Percentiles rank a stretch among this genome's conserved stretches.
phyloP scores from a whole-genome alignment of 805 yeast genomes.

The Lachancea sp. region DNA sequence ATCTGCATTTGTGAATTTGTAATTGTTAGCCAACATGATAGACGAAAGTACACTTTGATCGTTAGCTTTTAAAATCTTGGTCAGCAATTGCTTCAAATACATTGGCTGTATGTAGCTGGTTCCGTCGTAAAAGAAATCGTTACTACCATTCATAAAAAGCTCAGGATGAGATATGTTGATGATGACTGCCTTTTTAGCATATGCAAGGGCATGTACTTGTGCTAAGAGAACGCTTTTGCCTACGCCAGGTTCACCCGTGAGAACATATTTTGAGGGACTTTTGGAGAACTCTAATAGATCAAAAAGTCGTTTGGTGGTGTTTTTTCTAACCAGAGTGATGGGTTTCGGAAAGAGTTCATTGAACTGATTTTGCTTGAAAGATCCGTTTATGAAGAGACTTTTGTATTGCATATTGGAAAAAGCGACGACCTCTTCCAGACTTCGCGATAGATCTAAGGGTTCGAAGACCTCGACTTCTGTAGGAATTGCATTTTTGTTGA shows the following conservation, averaged over 20 bases:
- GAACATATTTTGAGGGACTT: slow-evolving; percentile 38
- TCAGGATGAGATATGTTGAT: slow-evolving; percentile 61
- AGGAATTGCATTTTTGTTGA: slow-evolving; percentile 25
- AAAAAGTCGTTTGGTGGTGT: slow-evolving; percentile 38
- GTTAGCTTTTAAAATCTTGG: slow-evolving; percentile 46
- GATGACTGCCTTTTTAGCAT: slow-evolving; percentile 49
- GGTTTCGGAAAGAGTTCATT: slow-evolving; percentile 61
- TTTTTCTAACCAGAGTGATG: slow-evolving; percentile 48
- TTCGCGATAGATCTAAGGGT: slow-evolving; percentile 11
- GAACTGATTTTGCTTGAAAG: slow-evolving; percentile 62
- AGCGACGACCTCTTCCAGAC: slow-evolving; percentile 31
- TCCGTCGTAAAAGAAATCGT: slow-evolving; percentile 55
- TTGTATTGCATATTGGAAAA: slow-evolving; percentile 40
- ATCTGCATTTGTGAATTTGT: slow-evolving; percentile 31
- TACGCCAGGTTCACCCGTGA: slow-evolving; percentile 67
- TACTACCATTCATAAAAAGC: slow-evolving; percentile 61
- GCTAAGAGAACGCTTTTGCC: slow-evolving; percentile 74
- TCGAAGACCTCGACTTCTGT: slow-evolving; percentile 21
- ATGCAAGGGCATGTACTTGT: slow-evolving; percentile 39
- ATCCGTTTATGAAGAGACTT: slow-evolving; percentile 47
- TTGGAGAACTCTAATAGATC: slow-evolving; percentile 37
- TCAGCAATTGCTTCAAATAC: slow-evolving; percentile 56
- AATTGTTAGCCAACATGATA: slow-evolving; percentile 32
- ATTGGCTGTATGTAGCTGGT: slow-evolving; percentile 68
- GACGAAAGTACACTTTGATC: slow-evolving; percentile 32